Base-by-base conservation (phyloP, 345 rosid genomes). In the Salix arbutifolia region DNA sequence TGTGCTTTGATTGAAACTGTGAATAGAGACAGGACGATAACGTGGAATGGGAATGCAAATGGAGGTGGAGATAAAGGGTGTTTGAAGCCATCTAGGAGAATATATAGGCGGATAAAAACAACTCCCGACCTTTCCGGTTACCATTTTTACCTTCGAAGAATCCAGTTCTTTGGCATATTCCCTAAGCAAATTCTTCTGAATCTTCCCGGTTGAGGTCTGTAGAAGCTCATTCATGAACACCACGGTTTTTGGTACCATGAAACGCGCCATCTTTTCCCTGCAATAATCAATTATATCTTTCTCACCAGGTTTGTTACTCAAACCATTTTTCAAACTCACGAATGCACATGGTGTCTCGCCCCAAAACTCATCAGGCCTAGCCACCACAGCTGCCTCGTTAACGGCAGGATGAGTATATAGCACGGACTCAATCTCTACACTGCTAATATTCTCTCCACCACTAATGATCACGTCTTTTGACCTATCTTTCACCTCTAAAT, bases 141-240 rank as follows among this genome's bases (percentile, higher is more conserved):
- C 18, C 52, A 46, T 46, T 46, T 46, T 46, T 71, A 71, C 71
- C 65, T 19, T 5, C 73, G 61, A 72, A 74, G 62, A 40, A 10
- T 76, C 81, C 72, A 78, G 30, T 1, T 17, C 67, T 12, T 65
- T 72, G 1, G 94, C 93, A 78, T 73, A 88, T 73, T 91, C 89
- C 70, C 94, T 88, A 5, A 92, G 84, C 6, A 87, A 25, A 76
- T 76, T 86, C 86, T 94, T 90, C 61, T 89, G 90, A 40, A 88
- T 82, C 83, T 94, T 91, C 67, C 97, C 97, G 0, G 98, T 92
- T 6, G 97, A 88, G 19, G 93, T 92, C 79, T 81, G 90, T 0
- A 97, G 95, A 72, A 94, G 74, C 56, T 94, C 92, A 18, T 83
- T 85, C 42, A 19, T 53, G 10, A 90, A 91, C 60, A 90, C 83